A percentile compares a stretch with the other conserved stretches of the same genome.
Evolutionary conservation across 1,284 basidiomycete genomes (phyloP).

Genomic region (Ceratobasidium papillatum): DNA sequence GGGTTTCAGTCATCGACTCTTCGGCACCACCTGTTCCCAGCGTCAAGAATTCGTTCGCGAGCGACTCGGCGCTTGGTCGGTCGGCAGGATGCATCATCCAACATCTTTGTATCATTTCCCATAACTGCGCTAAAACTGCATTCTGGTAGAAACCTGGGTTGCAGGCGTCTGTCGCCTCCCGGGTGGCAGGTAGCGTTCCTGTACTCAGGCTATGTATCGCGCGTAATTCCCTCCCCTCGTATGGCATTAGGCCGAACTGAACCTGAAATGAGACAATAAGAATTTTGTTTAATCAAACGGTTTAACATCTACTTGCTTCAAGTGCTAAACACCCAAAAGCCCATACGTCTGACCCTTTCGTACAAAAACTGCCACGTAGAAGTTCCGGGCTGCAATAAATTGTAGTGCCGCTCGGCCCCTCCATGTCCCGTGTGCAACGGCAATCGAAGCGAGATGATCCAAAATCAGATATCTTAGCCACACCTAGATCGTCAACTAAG

Average conservation of each 20-base stretch:
- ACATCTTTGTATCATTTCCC: too few relatives aligned
- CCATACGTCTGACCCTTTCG: conserved; percentile 12
- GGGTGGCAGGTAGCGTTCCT: too few relatives aligned
- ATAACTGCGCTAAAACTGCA: too few relatives aligned
- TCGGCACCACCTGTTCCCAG: too few relatives aligned
- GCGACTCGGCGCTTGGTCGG: too few relatives aligned
- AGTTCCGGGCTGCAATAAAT: conserved; percentile 14
- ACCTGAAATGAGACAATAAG: background rate
- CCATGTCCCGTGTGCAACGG: background rate
- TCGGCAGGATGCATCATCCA: too few relatives aligned
- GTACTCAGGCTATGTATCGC: too few relatives aligned
- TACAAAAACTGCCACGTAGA: background rate
- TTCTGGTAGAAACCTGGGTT: too few relatives aligned
- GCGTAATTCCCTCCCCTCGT: too few relatives aligned
- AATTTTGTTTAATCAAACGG: background rate
- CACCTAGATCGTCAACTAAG: background rate
- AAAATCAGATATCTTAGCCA: conserved; percentile 24
- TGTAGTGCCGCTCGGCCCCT: background rate
- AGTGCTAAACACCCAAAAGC: conserved; percentile 30
- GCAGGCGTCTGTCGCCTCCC: too few relatives aligned
- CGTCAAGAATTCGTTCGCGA: too few relatives aligned
- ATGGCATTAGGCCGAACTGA: background rate
- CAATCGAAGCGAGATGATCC: conserved; percentile 27
- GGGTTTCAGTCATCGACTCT: too few relatives aligned
- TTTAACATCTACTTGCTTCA: background rate